Evolutionary conservation across 2,329 filamentous ascomycete species (phyloP).

Genomic region (Exophiala sp.): DNA sequence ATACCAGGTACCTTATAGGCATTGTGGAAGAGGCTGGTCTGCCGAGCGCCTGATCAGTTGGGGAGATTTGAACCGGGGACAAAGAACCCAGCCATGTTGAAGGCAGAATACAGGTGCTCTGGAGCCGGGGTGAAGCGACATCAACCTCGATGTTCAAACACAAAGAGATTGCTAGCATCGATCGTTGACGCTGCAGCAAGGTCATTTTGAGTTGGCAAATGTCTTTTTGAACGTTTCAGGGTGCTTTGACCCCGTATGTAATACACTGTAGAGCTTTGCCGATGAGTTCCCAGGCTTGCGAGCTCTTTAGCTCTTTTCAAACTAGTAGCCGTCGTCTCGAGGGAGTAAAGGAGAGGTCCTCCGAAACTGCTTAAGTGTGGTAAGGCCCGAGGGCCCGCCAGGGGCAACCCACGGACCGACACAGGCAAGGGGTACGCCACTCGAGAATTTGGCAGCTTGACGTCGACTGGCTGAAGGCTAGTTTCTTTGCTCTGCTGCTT

Average conservation of each 20-base stretch:
- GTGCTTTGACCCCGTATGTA: no score
- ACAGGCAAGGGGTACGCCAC: neutral
- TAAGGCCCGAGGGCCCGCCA: no score
- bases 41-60: neutral
- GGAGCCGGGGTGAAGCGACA: neutral
- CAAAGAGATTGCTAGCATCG: neutral
- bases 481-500: constrained; percentile 4
- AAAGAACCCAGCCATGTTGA: neutral
- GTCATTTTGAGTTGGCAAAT: no score
- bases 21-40: neutral
- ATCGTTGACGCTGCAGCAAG: no score
- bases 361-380: no score
- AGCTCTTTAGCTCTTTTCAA: neutral
- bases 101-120: neutral
- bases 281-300: neutral
- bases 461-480: constrained; percentile 6
- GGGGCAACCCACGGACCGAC: constrained; percentile 1
- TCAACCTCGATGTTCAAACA: neutral
- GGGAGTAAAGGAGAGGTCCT: no score
- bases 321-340: neutral
- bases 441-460: constrained; percentile 4
- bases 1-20: no score
- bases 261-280: neutral
- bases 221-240: no score
- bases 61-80: neutral